Evolutionary conservation across 2,329 filamentous ascomycete genomes (phyloP).

Genomic region (Fusarium bactridioides): DNA sequence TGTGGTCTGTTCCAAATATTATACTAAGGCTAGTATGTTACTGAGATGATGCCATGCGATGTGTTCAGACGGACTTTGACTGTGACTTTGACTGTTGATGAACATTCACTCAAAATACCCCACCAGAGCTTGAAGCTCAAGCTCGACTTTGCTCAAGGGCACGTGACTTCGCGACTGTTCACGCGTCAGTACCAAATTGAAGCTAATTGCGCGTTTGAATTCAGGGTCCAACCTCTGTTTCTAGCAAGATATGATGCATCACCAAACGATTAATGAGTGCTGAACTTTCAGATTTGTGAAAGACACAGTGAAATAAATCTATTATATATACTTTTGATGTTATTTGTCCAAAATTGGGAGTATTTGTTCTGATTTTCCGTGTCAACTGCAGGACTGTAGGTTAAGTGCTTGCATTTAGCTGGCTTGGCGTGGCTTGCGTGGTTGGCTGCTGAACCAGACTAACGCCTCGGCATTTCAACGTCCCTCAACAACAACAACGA

Average conservation of each 20-base stretch:
- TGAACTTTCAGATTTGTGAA: rapidly evolving
- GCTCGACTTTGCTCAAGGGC: rapidly evolving
- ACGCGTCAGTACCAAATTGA: neutral
- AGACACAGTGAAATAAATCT: rapidly evolving
- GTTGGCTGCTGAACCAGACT: neutral
- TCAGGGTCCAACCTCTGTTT: neutral
- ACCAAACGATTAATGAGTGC: rapidly evolving
- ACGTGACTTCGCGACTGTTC: constrained; percentile 46
- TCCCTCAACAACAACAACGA: constrained; percentile 7
- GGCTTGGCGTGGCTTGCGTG: neutral
- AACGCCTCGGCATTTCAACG: constrained; percentile 17
- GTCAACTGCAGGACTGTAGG: neutral
- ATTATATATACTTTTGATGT: rapidly evolving
- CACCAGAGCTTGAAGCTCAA: neutral
- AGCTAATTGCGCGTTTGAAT: neutral
- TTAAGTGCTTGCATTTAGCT: neutral
- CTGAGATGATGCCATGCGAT: neutral
- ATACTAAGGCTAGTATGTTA: neutral
- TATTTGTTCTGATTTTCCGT: neutral
- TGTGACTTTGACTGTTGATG: neutral
- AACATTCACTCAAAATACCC: neutral
- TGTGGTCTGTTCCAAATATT: rapidly evolving
- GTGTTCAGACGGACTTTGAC: no score
- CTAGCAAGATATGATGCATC: rapidly evolving
- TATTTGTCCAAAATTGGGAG: rapidly evolving